Evolutionary conservation across 2,329 filamentous ascomycete genomes (phyloP).

Genomic region (Claviceps sorghi): DNA sequence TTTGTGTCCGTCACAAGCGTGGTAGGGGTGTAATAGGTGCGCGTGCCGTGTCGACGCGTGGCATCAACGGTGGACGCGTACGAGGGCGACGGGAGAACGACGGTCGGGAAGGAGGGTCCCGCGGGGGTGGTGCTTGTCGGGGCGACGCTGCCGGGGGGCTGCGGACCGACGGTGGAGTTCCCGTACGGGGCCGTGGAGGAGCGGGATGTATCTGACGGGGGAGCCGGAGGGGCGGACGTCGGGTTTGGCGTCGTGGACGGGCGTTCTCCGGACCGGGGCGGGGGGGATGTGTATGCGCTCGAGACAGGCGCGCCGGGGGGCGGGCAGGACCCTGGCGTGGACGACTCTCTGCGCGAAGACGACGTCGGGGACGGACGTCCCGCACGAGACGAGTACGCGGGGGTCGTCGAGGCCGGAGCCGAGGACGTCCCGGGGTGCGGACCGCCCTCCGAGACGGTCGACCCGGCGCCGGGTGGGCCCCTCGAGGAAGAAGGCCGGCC

Average conservation of each 20-base stretch:
- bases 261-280: background rate
- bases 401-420: no score
- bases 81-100: background rate
- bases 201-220: background rate
- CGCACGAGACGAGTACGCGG: no score
- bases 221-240: background rate
- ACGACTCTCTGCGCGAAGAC: background rate
- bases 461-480: background rate
- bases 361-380: background rate
- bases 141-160: background rate
- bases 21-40: background rate
- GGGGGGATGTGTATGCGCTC: background rate
- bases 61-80: background rate
- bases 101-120: background rate
- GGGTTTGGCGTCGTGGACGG: background rate
- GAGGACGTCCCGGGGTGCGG: background rate
- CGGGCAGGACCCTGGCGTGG: background rate
- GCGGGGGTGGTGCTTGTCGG: background rate
- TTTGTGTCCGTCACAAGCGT: slow-evolving; percentile 1
- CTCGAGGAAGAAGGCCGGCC: background rate
- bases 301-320: background rate
- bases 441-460: background rate
- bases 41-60: background rate
- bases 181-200: background rate
- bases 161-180: background rate